Evolutionary conservation across 139 green algal species (phyloP), one percentile per base, ranked within the genome.

Genomic region (Micractinium sp.): DNA sequence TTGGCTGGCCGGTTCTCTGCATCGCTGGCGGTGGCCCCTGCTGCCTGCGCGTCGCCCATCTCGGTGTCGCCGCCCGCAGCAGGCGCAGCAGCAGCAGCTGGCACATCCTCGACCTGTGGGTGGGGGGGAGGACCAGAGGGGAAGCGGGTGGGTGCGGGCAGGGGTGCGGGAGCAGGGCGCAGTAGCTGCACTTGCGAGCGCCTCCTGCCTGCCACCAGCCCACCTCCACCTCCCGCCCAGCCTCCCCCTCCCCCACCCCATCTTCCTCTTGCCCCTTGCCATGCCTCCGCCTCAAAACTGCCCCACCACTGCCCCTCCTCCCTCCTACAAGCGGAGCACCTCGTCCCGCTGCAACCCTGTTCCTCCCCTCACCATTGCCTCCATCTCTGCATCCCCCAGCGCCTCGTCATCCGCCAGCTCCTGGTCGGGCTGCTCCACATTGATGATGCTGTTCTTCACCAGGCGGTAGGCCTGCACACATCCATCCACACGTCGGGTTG

Each of bases 401-500:
- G 74, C 88, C 25, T 92, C 94, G 2, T 91, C 91, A 15, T 94
- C 95, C 9, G 96, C 97, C 76, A 99, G 89, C 36, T 97, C 92
- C 85, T 96, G 91, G 90, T 98, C 97, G 20, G 83, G 86, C 69
- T 94, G 86, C 89, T 98, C 97, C 12, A 98, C 92, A 73, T 94
- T 95, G 67, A 99, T 94, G 92, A 99, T 97, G 63, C 94, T 98
- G n/a, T 97, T 95, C 88, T 96, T 95, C 14, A 98, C 92, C 80
- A 99, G 91, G 27, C 94, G 93, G 89, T 91, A 93, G 27, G 96
- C 95, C 95, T 97, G 91, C n/a, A 85, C 3, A 2, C 61, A n/a
- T 29, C 0, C 3, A n/a, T 3, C 31, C 9, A 41, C 5, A 13
- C 78, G 9, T 74, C 66, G 66, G 18, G 29, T 27, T 74, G 18